Evolutionary conservation across 2,329 filamentous ascomycete species (phyloP), one percentile per base, ranked within the genome.

Genomic region (Cercospora canescens): DNA sequence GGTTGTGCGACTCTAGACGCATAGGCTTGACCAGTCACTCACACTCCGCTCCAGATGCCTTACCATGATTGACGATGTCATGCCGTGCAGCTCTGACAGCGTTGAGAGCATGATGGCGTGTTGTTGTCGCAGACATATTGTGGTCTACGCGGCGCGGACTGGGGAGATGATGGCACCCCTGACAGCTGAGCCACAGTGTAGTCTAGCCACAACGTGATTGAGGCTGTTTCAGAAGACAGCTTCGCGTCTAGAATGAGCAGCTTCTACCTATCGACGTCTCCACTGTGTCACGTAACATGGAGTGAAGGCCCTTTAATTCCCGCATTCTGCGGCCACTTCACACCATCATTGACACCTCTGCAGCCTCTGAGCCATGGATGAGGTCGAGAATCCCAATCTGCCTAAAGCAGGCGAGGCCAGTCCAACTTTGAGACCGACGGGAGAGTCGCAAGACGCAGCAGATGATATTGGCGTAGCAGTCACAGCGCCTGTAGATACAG

Each of bases 311-410:
- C 35, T n/a, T 39, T 16, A 34, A 41, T 34, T 24, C 35, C 58
- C 39, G 39, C 39, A 12, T 50, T 34, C 24, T 37, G 60, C 60
- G 45, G 60, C 30, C 14, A 34, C 39, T 16, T 28, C 9, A 30
- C 59, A 37, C 16, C 48, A 45, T 14, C 9, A 8, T 18, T 65
- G 14, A 48, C 56, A 30, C n/a, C 52, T 56, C 28, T n/a, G 16
- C 4, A 56, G 28, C 52, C 52, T 56, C 28, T 34, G 26, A 21
- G 62, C 59, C 60, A 78, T 78, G 77, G 77, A 79, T 67, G 77
- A 79, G 69, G 76, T 79, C 55, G 77, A 78, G 69, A 78, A 79
- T 52, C 76, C 76, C 30, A 68, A 69, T 58, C 66, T 78, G 18
- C 75, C 76, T n/a, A 70, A 73, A 26, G 72, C 76, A 18, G 76